Conservation (phyloP, 108 stramenopile genomes). For the Nannochloropsis granulata region DNA sequence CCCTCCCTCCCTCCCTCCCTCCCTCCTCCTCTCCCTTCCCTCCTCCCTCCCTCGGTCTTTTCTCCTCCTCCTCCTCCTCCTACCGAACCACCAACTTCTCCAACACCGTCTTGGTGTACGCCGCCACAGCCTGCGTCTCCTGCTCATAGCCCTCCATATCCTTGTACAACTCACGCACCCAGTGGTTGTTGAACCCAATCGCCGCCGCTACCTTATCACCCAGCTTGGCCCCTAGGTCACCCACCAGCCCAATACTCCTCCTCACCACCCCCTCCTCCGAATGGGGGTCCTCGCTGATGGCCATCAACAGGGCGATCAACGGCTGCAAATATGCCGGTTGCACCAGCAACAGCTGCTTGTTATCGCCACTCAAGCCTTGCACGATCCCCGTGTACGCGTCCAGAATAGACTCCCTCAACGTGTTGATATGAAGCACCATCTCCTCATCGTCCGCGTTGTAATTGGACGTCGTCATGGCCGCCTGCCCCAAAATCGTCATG, state of each 20-base stretch:
- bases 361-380: conserved; percentile 64
- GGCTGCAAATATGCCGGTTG: conserved; percentile 1
- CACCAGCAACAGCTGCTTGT: conserved; percentile 41
- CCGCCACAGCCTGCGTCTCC: background rate
- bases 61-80: background rate
- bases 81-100: background rate
- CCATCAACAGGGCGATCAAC: background rate
- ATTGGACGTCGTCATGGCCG: conserved; percentile 52
- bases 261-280: background rate
- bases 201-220: background rate
- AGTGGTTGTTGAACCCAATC: background rate
- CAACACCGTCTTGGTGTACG: background rate
- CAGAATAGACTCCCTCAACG: conserved; percentile 65
- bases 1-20: background rate
- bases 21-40: background rate
- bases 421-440: conserved; percentile 79
- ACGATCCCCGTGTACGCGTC: conserved; percentile 92
- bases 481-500: conserved; percentile 65
- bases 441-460: conserved; percentile 76
- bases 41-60: background rate
- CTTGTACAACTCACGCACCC: background rate
- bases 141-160: background rate
- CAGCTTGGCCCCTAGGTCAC: background rate
- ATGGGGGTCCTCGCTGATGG: background rate
- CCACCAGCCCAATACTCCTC: background rate